Evolutionary conservation across 345 rosid species (phyloP).

Genomic region (Hibiscus tridactylites): DNA sequence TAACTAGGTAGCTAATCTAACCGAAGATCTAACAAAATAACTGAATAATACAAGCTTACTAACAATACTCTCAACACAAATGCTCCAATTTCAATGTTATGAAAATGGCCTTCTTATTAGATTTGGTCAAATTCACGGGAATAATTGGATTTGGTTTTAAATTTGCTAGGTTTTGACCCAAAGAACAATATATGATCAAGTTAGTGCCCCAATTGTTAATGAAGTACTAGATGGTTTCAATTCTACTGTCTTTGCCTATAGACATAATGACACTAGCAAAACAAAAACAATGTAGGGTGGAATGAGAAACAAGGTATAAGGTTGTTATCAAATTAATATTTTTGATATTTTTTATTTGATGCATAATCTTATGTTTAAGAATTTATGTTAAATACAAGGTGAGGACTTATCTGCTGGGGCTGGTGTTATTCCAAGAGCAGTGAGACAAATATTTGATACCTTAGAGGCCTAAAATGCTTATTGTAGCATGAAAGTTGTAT

Average conservation of each 20-base stretch:
- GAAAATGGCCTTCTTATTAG: background rate
- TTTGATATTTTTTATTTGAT: no score
- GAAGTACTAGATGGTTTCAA: constrained; percentile 94
- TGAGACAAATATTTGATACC: constrained; percentile 73
- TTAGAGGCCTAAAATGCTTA: constrained; percentile 84
- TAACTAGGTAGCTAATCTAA: no score
- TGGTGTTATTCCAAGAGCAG: constrained; percentile 90
- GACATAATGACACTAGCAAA: constrained; percentile 89
- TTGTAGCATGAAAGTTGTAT: constrained; percentile 85
- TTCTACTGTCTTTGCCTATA: constrained; percentile 91
- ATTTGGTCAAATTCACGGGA: background rate
- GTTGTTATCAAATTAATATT: background rate
- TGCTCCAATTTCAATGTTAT: background rate
- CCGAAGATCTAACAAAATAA: no score
- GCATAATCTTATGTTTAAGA: no score
- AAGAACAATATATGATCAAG: constrained; percentile 66
- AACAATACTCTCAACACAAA: background rate
- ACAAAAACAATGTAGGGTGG: constrained; percentile 98
- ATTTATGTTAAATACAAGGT: constrained; percentile 32
- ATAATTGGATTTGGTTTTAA: no score
- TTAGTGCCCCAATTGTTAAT: constrained; percentile 71
- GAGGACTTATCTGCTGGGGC: constrained; percentile 91
- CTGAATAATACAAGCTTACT: no score
- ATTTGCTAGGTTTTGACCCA: constrained; percentile 79
- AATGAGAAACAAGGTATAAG: constrained; percentile 68